These are phyloP conservation scores for Pythium biforme DNA, from an alignment of 352 stramenopile genomes.

Conservation along the genomic window DNA sequence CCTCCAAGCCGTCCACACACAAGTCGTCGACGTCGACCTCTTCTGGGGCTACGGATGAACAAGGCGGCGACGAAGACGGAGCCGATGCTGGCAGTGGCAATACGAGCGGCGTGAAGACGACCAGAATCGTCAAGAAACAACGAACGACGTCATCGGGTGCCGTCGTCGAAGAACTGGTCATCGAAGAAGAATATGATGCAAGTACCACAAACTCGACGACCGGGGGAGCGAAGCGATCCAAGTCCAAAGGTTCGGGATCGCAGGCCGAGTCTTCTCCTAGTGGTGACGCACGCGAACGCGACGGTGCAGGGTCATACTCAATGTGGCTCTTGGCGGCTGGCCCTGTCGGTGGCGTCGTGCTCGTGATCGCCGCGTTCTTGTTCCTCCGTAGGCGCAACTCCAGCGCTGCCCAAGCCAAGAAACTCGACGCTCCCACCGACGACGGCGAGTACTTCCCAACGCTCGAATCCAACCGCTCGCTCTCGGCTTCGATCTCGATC, in stretches of 20 bases:
- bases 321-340: not conserved
- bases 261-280: not conserved
- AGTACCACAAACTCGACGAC: not conserved
- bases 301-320: not conserved
- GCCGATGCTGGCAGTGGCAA: not conserved
- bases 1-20: not conserved
- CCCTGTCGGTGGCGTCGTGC: not conserved
- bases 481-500: not conserved
- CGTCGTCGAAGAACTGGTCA: not conserved
- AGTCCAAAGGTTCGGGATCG: not conserved
- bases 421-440: not conserved
- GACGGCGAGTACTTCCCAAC: slow-evolving; percentile 3
- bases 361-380: not conserved
- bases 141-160: not conserved
- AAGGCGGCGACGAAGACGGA: not conserved
- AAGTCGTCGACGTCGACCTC: not conserved
- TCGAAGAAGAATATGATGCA: not conserved
- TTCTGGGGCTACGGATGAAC: not conserved
- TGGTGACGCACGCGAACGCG: not conserved
- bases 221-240: not conserved
- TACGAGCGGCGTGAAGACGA: not conserved
- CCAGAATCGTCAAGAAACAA: not conserved
- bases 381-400: slow-evolving; percentile 1
- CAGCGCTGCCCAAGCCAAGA: not conserved
- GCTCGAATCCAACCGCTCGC: not conserved